Evolutionary conservation across 1,284 basidiomycete genomes (phyloP), one percentile per base, ranked within the genome.

Genomic region (Phellopilus nigrolimitatus): DNA sequence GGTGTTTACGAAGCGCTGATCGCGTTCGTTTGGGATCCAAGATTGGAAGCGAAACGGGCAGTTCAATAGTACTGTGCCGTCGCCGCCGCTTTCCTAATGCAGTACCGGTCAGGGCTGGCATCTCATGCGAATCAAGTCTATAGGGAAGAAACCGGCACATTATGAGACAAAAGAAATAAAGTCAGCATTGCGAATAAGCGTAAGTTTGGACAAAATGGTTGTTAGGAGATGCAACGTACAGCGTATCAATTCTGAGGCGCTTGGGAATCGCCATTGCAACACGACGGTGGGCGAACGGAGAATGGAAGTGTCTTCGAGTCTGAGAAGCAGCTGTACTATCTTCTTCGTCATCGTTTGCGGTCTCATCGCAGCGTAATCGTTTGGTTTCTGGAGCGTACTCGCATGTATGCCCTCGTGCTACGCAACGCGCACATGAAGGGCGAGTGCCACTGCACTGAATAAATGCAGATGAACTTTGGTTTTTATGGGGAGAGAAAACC

Each of bases 381-480:
- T 52, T 56, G 10, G 47, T n/a, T 37, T 71, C 68, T 19, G 63
- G 58, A 13, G 63, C 67, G 51, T 74, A 74, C 41, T 66, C 63
- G 60, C 72, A 74, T 17, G 56, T 34, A 57, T 68, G 67, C 9
- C 70, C 71, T n/a, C 70, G 68, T 15, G 64, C 57, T 3, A 62
- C 44, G 55, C 72, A 74, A 25, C 72, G 70, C 22, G 59, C 56
- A 60, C 72, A 74, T 1, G 67, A 56, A 3, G 71, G 71, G 13
- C 66, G 69, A 36, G 63, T 60, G 10, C 72, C 72, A 42, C 68
- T 70, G 62, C 72, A 74, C 72, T 74, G 56, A 24, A 52, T 19
- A 12, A 12, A n/a, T 4, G 33, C 13, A 28, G n/a, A n/a, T n/a
- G n/a, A n/a, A n/a, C n/a, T n/a, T n/a, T n/a, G 28, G 12, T 15